phyloP scores from a whole-genome alignment of 805 yeast genomes.

The Isabelozyma heimii region DNA sequence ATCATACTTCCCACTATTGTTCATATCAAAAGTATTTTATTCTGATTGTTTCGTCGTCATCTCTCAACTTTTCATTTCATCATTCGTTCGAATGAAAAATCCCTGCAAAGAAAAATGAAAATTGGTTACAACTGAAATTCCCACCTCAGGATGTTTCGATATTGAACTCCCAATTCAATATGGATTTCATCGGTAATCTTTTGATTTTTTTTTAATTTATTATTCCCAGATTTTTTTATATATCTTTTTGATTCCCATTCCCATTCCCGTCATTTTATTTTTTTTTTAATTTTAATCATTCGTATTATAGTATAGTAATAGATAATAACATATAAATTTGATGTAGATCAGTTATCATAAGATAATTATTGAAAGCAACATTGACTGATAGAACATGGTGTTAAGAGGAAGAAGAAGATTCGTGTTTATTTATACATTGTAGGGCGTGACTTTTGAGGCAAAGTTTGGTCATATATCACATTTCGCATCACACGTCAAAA shows the following conservation, averaged over 20 bases:
- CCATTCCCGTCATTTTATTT: constrained; percentile 20
- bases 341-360: neutral
- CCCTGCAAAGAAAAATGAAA: too few species aligned
- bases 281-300: constrained; percentile 18
- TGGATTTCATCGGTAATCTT: constrained; percentile 2
- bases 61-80: neutral
- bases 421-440: too few species aligned
- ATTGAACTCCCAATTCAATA: neutral
- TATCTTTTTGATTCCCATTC: constrained; percentile 14
- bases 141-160: too few species aligned
- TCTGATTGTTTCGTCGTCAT: constrained; percentile 1
- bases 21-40: neutral
- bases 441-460: too few species aligned
- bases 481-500: too few species aligned
- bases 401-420: too few species aligned
- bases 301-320: constrained; percentile 29
- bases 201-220: constrained; percentile 5
- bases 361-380: too few species aligned
- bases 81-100: neutral
- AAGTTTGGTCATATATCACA: too few species aligned
- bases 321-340: constrained; percentile 17
- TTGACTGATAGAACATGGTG: too few species aligned
- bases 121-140: too few species aligned
- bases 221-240: constrained; percentile 10
- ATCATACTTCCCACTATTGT: neutral